phyloP scores from a whole-genome alignment of 1,284 basidiomycete genomes.

The Agaricales sp. region DNA sequence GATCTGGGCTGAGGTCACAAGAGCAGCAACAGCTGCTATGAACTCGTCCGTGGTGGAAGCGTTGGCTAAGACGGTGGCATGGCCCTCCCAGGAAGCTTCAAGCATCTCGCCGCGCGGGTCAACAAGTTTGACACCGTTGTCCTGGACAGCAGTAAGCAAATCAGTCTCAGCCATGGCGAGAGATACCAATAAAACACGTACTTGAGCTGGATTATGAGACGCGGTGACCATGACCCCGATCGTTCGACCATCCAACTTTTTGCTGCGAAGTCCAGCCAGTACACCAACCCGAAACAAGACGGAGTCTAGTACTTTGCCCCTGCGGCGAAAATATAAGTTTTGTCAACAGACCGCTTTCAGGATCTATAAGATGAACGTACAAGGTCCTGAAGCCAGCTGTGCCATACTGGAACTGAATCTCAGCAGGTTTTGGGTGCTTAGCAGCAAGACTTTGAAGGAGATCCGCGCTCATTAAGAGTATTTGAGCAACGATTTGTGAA shows the following conservation, averaged over 20 bases:
- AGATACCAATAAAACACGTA: conserved; percentile 25
- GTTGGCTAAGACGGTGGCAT: conserved; percentile 89
- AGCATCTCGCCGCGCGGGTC: conserved; percentile 99
- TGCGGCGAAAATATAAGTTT: conserved; percentile 27
- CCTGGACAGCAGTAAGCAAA: conserved; percentile 35
- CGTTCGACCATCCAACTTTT: conserved; percentile 79
- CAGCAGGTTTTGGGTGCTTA: conserved; percentile 51
- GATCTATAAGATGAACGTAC: conserved; percentile 35
- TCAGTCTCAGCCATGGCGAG: too few relatives aligned
- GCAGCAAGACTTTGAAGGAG: conserved; percentile 39
- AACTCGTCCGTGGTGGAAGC: conserved; percentile 69
- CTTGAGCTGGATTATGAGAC: conserved; percentile 94
- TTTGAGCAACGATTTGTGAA: background rate
- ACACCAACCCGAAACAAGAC: conserved; percentile 92
- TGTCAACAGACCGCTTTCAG: conserved; percentile 6
- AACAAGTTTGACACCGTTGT: conserved; percentile 98
- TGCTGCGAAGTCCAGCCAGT: conserved; percentile 85
- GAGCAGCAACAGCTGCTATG: conserved; percentile 49
- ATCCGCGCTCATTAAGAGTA: conserved; percentile 21
- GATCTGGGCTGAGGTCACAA: conserved; percentile 66
- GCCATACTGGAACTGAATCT: conserved; percentile 76
- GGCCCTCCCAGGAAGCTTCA: conserved; percentile 86
- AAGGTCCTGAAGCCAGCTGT: conserved; percentile 92
- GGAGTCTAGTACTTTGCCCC: conserved; percentile 78
- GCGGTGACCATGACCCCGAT: conserved; percentile 99